Base-by-base conservation (phyloP, 2,329 filamentous ascomycete genomes). In the Pseudocercospora ulei region DNA sequence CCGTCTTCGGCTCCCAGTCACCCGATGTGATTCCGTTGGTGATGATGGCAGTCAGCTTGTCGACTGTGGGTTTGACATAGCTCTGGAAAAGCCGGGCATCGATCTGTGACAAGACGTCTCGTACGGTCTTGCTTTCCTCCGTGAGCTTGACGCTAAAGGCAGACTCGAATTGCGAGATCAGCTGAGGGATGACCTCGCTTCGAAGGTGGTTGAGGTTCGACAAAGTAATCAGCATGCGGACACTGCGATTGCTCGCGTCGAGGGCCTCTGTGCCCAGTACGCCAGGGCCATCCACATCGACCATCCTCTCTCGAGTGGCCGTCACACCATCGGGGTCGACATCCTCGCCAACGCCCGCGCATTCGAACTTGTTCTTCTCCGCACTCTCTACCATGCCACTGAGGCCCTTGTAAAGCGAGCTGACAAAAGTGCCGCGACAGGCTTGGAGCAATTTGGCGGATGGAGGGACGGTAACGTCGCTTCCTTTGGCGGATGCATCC, bases 331-430 rank as follows among this genome's bases (percentile, higher is more conserved):
- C 68, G 20, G 71, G 61, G 39, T 71, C 69, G 55, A 69, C 67
- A 41, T 71, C 68, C 41, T 68, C 68, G 5, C 67, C 65, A 13
- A 44, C 39, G 12, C 65, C 65, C 29, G 80, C 76, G 18, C 42
- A 35, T 1, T 74, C 66, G 50, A 75, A 76, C 50, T 78, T 75
- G 8, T 77, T 61, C 41, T 77, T 76, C 63, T 96, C 86, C 2
- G 90, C 88, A 61, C 94, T 96, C 63, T 96, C 90, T 1, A 98
- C 86, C 77, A 98, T 88, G 13, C 88, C 90, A 53, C 84, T 92
- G 23, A 98, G 66, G 4, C 85, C 85, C 60, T 93, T 93, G 63
- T 96, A 96, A 27, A 98, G 66, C 41, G 87, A 94, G 4, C 81
- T 86, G 9, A 94, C 86, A 56, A 98, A 98, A 56, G 93, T 85